Evolutionary conservation across 306 rosid genomes (phyloP).

Genomic region (Acacia acuminata): DNA sequence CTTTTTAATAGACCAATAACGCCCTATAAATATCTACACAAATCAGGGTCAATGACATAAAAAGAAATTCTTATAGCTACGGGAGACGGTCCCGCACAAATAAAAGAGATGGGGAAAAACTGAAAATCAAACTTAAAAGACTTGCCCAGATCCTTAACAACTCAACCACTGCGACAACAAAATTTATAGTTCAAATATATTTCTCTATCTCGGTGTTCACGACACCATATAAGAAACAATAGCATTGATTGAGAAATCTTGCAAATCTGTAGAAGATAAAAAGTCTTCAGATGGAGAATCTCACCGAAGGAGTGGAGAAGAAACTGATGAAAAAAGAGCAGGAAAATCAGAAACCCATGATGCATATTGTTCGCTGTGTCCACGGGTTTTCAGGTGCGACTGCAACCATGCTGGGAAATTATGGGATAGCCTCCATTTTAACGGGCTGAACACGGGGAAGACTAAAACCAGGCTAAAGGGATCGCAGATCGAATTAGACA

Average conservation of each 20-base stretch:
- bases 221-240: neutral
- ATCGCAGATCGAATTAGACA: neutral
- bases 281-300: slow-evolving; percentile 23
- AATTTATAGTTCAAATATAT: neutral
- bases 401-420: slow-evolving; percentile 27
- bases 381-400: slow-evolving; percentile 24
- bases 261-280: slow-evolving; percentile 13
- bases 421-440: slow-evolving; percentile 32
- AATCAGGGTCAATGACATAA: neutral
- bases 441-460: slow-evolving; percentile 16
- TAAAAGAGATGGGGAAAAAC: neutral
- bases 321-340: slow-evolving; percentile 53
- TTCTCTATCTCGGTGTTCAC: neutral
- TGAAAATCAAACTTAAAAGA: neutral
- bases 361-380: slow-evolving; percentile 36
- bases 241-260: neutral
- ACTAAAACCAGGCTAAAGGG: neutral
- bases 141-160: slow-evolving; percentile 24
- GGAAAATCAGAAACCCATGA: slow-evolving; percentile 42
- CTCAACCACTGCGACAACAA: neutral
- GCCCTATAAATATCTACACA: too few relatives aligned
- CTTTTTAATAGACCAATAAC: neutral
- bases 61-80: neutral
- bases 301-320: slow-evolving; percentile 53
- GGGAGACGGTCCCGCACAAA: neutral